Base-by-base conservation (phyloP, 768 basidiomycete genomes). In the Kwoniella dejecticola region DNA sequence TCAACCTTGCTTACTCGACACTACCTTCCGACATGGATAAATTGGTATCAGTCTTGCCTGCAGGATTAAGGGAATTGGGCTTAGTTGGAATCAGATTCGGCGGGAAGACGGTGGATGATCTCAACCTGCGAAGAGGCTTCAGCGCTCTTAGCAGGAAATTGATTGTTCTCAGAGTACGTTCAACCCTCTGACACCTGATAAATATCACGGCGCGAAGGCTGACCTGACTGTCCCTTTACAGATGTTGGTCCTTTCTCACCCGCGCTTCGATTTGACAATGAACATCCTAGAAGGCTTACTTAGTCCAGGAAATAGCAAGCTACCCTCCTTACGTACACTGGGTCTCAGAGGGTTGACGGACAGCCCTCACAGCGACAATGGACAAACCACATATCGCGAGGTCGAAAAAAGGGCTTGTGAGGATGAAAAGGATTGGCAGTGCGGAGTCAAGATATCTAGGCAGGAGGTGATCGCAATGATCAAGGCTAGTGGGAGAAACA, bases 1-100 rank as follows among this genome's bases (percentile, higher is more conserved):
- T 72, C 27, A 72, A 72, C 45, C 41, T 72, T 27, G 57, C 65
- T 10, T 69, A 67, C 33, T 57, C 52, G 3, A 63, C 63, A 7
- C 21, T 72, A 12, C 47, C 48, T 15, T 41, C 31, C 8, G 66
- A 72, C 50, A 38, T 69, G 15, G 65, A 67, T 7, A 55, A 29
- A 33, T 52, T 72, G 5, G 61, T 68, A 21, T 24, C 50, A 1
- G 49, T 61, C 13, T 40, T 72, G 6, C 71, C 66, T 0, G 23
- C 44, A 1, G 50, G 60, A 19, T 31, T 69, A 44, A 59, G 68
- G 17, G 68, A 67, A 29, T 44, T 72, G 19, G 47, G 63, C 12
- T 27, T 72, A 8, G 63, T 42, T 3, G 68, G 71, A 0, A 47
- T 63, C 1, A 48, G 48, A 29, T 5, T 61, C 33, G 46, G 21